Base-by-base conservation (phyloP, 257 asterid genomes). In the Ballota nigra region DNA sequence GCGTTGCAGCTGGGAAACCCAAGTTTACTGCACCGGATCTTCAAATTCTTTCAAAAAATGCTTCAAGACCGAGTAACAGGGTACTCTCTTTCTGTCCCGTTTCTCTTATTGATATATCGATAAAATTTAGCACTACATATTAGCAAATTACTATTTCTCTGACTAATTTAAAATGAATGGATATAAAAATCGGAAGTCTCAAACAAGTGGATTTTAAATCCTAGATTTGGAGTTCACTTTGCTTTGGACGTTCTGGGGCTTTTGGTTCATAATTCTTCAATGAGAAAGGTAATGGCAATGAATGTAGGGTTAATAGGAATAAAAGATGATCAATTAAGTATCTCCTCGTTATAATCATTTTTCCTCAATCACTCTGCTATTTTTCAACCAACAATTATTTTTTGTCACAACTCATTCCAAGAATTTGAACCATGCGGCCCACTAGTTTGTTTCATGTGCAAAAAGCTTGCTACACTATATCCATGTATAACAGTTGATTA, bases 11-110 rank as follows among this genome's bases (percentile, higher is more conserved):
- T 53, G 92, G 87, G 23, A 83, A 22, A 20, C 79, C 90, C 6
- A 90, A 78, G 58, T 69, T 83, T 26, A 79, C 84, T 13, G 75
- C 69, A 12, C 83, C 81, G 1, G 97, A 90, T 85, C 56, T 86
- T 60, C 61, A 78, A 65, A 36, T 86, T 75, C 8, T 86, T 24
- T 28, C 86, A 51, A 74, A 83, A 55, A 38, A 20, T 15, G 66
- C 56, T 31, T 52, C 33, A 0, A 66, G 34, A 63, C 63, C 29
- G 33, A 5, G 13, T 41, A 41, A 11, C 4, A 69, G 71, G 95
- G 96, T 90, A 80, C 45, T 15, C 8, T 5, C 34, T 4, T 69
- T n/a, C n/a, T n/a, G n/a, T n/a, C n/a, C 22, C 13, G 8, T 41
- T 12, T 20, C 24, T 43, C 33, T 10, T 45, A 11, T 13, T 61